Base-by-base conservation (phyloP, 148 eudicot species). In the Chenopodium formosanum region DNA sequence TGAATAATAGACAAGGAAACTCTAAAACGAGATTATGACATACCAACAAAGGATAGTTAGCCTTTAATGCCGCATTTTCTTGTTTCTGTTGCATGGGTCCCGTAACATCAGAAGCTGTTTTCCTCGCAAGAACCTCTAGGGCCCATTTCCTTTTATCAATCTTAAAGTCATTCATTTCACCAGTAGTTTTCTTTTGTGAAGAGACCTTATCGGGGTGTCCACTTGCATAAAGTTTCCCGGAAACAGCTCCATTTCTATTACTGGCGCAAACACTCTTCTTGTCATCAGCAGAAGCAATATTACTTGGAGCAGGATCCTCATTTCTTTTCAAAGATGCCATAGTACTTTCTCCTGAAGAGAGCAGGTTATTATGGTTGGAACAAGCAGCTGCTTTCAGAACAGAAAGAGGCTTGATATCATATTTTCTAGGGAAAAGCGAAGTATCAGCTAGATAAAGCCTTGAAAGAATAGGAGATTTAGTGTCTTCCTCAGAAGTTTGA, bases 81-180 rank as follows among this genome's bases (percentile, higher is more conserved):
- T 91, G 94, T 78, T 88, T 91, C 70, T 88, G 88, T 52, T 86
- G 78, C 40, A 63, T 56, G 9, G 85, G 77, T 76, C 78, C 87
- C 48, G 86, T 80, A 82, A 88, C 82, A 34, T 79, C 56, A 44
- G 82, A 87, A 73, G 92, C 91, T 19, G 90, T 82, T 84, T 91
- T 95, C 81, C 99, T 91, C 34, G 97, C 97, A 88, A 95, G 92
- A 87, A 95, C 79, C 84, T 94, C 91, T 53, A 91, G 86, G 47
- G 99, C 99, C 99, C 97, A 95, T 87, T 94, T 91, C 84, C 89
- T 95, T 83, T 88, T 95, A 87, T 95, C 98, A 70, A 73, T 77
- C 60, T 78, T 89, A 14, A 81, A 80, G 29, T 84, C 89, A 80
- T 83, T 85, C 77, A 91, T 76, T 84, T 87, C 87, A 65, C 87